A percentile compares a stretch with the other conserved stretches of the same genome.
Conservation (phyloP, 208 protist species). For the Trypanosoma melophagium region DNA sequence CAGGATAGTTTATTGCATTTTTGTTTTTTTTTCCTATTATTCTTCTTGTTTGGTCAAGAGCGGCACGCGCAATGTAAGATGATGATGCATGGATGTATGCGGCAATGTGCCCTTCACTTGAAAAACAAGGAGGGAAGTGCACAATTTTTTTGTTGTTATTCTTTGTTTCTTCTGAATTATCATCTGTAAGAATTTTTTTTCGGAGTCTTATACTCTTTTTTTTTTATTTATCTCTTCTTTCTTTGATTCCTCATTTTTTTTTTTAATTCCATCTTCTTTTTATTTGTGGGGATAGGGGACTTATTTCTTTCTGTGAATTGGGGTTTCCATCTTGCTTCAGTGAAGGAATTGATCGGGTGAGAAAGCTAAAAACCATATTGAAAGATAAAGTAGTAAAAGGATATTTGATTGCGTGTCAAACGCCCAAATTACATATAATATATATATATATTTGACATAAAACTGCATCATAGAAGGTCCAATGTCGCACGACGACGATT, state of each 20-base stretch:
- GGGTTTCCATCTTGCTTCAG: not conserved
- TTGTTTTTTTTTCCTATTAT: not conserved
- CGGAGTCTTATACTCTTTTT: conserved; percentile 2
- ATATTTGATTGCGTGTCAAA: no score
- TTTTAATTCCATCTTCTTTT: conserved; percentile 5
- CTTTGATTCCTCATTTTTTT: conserved; percentile 8
- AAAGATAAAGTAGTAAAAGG: no score
- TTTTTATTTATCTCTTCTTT: conserved; percentile 22
- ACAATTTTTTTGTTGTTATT: conserved; percentile 7
- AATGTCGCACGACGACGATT: not conserved
- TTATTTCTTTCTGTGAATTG: conserved; percentile 1
- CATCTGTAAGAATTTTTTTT: not conserved
- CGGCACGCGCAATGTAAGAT: conserved; percentile 13
- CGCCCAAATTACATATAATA: no score
- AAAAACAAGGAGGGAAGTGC: not conserved
- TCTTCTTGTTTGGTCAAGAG: conserved; percentile 4
- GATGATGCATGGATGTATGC: conserved; percentile 12
- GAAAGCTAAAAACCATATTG: no score
- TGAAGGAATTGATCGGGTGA: no score
- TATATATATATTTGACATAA: no score
- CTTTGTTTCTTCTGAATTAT: not conserved
- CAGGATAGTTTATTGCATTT: not conserved
- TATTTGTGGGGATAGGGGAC: no score
- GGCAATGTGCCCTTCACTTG: not conserved
- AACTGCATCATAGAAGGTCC: no score